Percentiles rank a stretch among this genome's conserved stretches.
phyloP scores from a whole-genome alignment of 495 filamentous ascomycete genomes.

The Hyaloscypha variabilis region DNA sequence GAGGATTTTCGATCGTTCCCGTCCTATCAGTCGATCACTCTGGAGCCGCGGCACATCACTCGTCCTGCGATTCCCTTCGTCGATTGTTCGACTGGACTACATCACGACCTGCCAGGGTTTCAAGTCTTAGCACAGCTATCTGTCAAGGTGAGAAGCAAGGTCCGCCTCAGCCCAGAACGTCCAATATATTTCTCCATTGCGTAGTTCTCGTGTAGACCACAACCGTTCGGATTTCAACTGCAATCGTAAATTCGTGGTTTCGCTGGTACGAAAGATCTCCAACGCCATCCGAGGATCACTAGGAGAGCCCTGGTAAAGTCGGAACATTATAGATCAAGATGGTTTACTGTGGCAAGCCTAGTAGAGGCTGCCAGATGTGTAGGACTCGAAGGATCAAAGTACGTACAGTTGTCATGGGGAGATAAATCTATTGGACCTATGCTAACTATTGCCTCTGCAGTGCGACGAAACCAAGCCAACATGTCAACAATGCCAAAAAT shows the following conservation, averaged over 20 bases:
- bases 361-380: slow-evolving; percentile 73
- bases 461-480: slow-evolving; percentile 72
- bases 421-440: background rate
- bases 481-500: slow-evolving; percentile 70
- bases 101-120: slow-evolving; percentile 19
- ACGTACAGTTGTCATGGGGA: slow-evolving; percentile 28
- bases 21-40: slow-evolving; percentile 16
- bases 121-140: slow-evolving; percentile 12
- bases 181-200: background rate
- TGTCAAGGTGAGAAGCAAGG: slow-evolving; percentile 14
- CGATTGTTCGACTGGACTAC: background rate
- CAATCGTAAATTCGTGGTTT: background rate
- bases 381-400: slow-evolving; percentile 74
- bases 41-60: slow-evolving; percentile 5
- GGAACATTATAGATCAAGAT: slow-evolving; percentile 41
- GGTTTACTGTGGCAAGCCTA: slow-evolving; percentile 78
- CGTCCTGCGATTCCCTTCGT: background rate
- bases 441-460: slow-evolving; percentile 37
- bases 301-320: slow-evolving; percentile 1
- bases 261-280: background rate
- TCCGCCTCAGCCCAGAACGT: background rate
- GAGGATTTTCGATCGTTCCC: slow-evolving; percentile 4
- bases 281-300: background rate
- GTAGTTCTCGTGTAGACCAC: background rate
- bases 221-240: background rate